Evolutionary conservation across 805 yeast species (phyloP), one percentile per base, ranked within the genome.

Genomic region (Phaffomyces thermotolerans): DNA sequence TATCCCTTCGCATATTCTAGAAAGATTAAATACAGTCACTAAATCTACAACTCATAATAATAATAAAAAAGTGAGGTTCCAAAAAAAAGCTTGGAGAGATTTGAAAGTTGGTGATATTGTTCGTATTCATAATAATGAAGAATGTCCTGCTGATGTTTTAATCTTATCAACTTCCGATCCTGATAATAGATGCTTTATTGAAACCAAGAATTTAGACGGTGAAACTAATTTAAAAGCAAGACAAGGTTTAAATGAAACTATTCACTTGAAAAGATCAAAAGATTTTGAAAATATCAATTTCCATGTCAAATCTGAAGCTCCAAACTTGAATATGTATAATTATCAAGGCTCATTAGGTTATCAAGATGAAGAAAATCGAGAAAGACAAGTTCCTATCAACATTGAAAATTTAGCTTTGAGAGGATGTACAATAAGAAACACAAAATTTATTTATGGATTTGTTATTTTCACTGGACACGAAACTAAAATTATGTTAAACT

Each of bases 381-480:
- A 29, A 12, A 25, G 42, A 18, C 46, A 77, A 58, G 91, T 84
- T 58, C 74, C 90, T 3, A 73, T 81, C 20, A 79, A 78, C 10
- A 77, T 81, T 53, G 80, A 81, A 56, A 84, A 84, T 53, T 54
- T 84, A 55, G 62, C 84, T 36, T 62, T 84, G 25, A 75, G 95
- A 66, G 95, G 95, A 9, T 82, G 85, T 51, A 70, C 78, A 8
- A 64, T 84, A 39, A 73, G 91, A 64, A 84, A 84, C 56, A 84
- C 91, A 1, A 81, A 80, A 59, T 84, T 93, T 91, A 84, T 75
- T 24, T 73, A 84, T 62, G 91, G 91, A 33, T 56, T 83, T 34
- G 91, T 81, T 15, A 66, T 76, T 1, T 84, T 80, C 62, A 84
- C 95, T 2, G 95, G 95, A 53, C 75, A 72, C 40, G 93, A 84